A percentile compares a stretch with the other conserved stretches of the same genome.
phyloP scores from a whole-genome alignment of 2,329 filamentous ascomycete genomes.

The Fusarium tricinctum region DNA sequence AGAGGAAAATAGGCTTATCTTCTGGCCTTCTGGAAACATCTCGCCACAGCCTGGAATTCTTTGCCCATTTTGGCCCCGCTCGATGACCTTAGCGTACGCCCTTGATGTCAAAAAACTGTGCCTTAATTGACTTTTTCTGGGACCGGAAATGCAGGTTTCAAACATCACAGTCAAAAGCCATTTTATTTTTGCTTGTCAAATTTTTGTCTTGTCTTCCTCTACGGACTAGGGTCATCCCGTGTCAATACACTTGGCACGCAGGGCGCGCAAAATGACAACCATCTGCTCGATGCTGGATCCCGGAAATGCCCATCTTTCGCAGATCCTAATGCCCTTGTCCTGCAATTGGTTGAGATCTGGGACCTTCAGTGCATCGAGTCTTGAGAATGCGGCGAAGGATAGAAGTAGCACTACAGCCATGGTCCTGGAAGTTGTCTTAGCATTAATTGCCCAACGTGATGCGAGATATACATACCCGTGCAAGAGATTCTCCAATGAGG shows the following conservation, averaged over 20 bases:
- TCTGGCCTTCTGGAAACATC: conserved; percentile 19
- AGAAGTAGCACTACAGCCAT: conserved; percentile 38
- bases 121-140: not conserved
- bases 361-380: conserved; percentile 22
- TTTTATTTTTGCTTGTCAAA: not conserved
- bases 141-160: not conserved
- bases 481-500: conserved; percentile 34
- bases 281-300: conserved; percentile 43
- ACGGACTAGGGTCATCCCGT: conserved; percentile 3
- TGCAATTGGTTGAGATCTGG: conserved; percentile 37
- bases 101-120: not conserved
- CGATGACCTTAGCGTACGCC: conserved; percentile 19
- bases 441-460: accelerated
- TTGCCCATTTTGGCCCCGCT: not conserved
- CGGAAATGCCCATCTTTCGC: conserved; percentile 41
- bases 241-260: conserved; percentile 41
- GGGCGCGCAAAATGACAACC: conserved; percentile 39
- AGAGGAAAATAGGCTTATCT: not conserved
- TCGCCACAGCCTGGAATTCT: not conserved
- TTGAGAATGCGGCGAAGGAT: conserved; percentile 41
- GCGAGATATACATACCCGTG: conserved; percentile 17
- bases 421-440: conserved; percentile 14
- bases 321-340: conserved; percentile 41
- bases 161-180: not conserved
- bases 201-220: accelerated